Base-by-base conservation (phyloP, 2,329 filamentous ascomycete genomes). In the Calonectria henricotiae region DNA sequence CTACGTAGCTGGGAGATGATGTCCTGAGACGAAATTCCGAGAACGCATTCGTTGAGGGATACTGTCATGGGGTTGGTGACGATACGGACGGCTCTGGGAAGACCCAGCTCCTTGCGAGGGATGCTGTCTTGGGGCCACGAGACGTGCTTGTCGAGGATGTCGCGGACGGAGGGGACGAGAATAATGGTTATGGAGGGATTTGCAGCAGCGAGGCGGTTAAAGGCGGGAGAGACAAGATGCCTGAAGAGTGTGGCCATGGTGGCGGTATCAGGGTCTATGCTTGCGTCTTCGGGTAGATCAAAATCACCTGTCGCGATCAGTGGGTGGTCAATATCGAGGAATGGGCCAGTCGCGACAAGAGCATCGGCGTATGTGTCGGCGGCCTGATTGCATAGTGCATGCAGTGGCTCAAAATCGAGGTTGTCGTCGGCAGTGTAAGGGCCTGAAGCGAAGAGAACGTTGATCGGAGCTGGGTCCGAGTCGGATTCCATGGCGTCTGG, bases 351-450 rank as follows among this genome's bases (percentile, higher is more conserved):
- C 9, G 99, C 86, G 49, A 98, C 88, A 32, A 99, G 84, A 3
- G 90, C 89, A 80, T 99, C 96, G 12, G 92, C 93, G 73, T 90
- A 91, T 25, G 88, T 89, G 73, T 94, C 90, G 17, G 90, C 91
- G 9, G 95, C 95, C 76, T 92, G 91, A 74, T 89, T 88, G 79
- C 96, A 96, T 17, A 99, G 87, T 35, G 93, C 90, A 77, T 95
- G 91, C 1, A 99, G 85, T 8, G 96, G 93, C 77, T 97, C 93
- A 79, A 95, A 99, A 74, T 95, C 93, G 54, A 99, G 90, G 78
- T 97, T 97, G 77, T 96, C 93, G 75, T 98, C 95, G 3, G 95
- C 91, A 0, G 95, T 98, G 82, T 97, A 99, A 0, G 96, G 96
- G 0, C 96, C 96, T 0, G 94, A 90, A 1, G 93, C 94, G 69